A percentile compares a stretch with the other conserved stretches of the same genome.
These are phyloP conservation scores for Septoria petroselini DNA, from an alignment of 2,329 filamentous ascomycete genomes.

Conservation along the genomic window DNA sequence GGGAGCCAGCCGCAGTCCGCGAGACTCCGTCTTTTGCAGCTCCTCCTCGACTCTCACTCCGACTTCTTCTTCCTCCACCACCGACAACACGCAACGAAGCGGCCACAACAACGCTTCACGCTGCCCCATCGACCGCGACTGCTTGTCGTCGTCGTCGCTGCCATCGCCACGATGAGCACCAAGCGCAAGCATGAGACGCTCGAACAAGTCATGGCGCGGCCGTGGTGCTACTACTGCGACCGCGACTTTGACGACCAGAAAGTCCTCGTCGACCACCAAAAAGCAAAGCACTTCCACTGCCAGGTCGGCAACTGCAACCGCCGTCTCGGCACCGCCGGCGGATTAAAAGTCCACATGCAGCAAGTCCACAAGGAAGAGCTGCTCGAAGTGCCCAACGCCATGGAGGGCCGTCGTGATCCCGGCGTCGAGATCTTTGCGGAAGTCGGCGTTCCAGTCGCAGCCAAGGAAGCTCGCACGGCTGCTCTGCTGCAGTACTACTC, in stretches of 20 bases:
- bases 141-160: too few species aligned
- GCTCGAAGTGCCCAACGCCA: constrained; percentile 82
- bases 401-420: constrained; percentile 78
- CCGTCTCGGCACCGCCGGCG: constrained; percentile 89
- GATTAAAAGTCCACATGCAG: constrained; percentile 93
- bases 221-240: constrained; percentile 99
- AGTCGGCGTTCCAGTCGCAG: constrained; percentile 89
- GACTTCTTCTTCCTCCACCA: too few species aligned
- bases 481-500: constrained; percentile 83
- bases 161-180: constrained; percentile 4
- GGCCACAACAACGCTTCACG: too few species aligned
- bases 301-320: constrained; percentile 70
- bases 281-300: constrained; percentile 99
- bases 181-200: constrained; percentile 69
- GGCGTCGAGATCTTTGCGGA: constrained; percentile 98
- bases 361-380: constrained; percentile 97
- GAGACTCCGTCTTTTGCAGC: background rate
- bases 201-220: constrained; percentile 80
- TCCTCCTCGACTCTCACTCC: too few species aligned
- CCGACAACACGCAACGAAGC: too few species aligned
- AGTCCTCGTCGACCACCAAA: constrained; percentile 94
- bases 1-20: constrained; percentile 1
- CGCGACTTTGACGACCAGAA: constrained; percentile 97
- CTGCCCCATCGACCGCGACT: too few species aligned
- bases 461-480: constrained; percentile 78